Evolutionary conservation across 805 yeast species (phyloP), one percentile per base, ranked within the genome.

Genomic region (Spathaspora sp.): DNA sequence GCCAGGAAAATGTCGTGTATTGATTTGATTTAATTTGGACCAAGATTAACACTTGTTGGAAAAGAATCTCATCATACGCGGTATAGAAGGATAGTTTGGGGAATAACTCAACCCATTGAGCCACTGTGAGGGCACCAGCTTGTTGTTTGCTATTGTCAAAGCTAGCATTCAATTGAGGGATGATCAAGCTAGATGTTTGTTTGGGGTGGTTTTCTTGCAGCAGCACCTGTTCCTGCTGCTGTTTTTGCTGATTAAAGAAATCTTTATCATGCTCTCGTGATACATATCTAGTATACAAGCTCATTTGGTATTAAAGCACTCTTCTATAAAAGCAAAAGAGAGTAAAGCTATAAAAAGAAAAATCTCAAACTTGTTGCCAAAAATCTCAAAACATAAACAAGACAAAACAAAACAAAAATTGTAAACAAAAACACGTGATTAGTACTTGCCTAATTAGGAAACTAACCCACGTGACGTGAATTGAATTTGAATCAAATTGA

Each of bases 1-100:
- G 82, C 23, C 87, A 57, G 19, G 86, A 67, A 3, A 82, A 70
- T 3, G 86, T 76, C 50, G 81, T 75, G n/a, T 83, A 68, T 49
- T 74, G 75, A 18, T 69, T 65, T 1, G 83, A 66, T 50, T 78
- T 75, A 55, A 79, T 78, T 58, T 76, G 83, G 1, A 85, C 75
- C 63, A 83, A 71, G 2, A 78, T 71, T 16, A 78, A 51, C 11
- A 82, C 60, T 14, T 76, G 66, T 1, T 79, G 78, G 48, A 81
- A 79, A 8, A 80, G 62, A 7, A 57, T 56, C 47, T 82, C 86
- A 55, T 85, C 89, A 40, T 61, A 52, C 2, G 85, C 87, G 11
- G 67, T 55, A 58, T 79, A 84, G 56, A 78, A 81, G 0, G 80
- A 85, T 5, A 85, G 81, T 12, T 70, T 59, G 2, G 80, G 70